These are phyloP conservation scores for Trypanosoma lewisi DNA, from an alignment of 208 protist species.

Conservation along the genomic window DNA sequence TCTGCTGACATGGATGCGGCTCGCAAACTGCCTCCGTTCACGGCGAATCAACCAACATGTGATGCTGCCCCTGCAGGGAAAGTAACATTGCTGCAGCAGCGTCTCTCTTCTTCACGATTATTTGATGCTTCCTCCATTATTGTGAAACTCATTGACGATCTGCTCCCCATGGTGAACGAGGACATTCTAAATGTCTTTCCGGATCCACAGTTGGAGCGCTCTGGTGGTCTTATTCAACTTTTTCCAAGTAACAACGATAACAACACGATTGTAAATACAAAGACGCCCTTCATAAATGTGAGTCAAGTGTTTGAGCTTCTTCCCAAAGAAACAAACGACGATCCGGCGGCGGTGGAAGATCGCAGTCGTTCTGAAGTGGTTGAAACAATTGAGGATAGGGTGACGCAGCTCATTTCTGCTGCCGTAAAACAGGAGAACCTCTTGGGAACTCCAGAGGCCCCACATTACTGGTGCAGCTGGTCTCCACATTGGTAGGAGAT, in stretches of 20 bases:
- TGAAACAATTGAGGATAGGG: constrained; percentile 41
- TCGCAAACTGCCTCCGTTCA: too few species aligned
- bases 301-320: constrained; percentile 5
- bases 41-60: too few species aligned
- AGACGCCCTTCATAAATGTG: background rate
- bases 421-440: constrained; percentile 48
- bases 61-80: too few species aligned
- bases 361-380: background rate
- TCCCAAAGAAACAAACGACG: constrained; percentile 2
- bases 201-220: background rate
- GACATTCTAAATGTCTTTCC: constrained; percentile 16
- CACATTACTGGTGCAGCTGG: constrained; percentile 68
- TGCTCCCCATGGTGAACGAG: constrained; percentile 35
- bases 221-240: constrained; percentile 11
- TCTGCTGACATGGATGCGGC: too few species aligned
- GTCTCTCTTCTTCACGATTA: constrained; percentile 24
- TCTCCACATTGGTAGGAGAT: constrained; percentile 71
- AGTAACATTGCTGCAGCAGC: constrained; percentile 4
- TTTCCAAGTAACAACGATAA: background rate
- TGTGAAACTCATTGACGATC: constrained; percentile 62
- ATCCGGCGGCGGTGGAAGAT: background rate
- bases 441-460: constrained; percentile 37
- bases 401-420: constrained; percentile 44
- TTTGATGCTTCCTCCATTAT: constrained; percentile 70
- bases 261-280: background rate